Evolutionary conservation across 2,329 filamentous ascomycete species (phyloP).

Genomic region (Pyricularia pennisetigena): DNA sequence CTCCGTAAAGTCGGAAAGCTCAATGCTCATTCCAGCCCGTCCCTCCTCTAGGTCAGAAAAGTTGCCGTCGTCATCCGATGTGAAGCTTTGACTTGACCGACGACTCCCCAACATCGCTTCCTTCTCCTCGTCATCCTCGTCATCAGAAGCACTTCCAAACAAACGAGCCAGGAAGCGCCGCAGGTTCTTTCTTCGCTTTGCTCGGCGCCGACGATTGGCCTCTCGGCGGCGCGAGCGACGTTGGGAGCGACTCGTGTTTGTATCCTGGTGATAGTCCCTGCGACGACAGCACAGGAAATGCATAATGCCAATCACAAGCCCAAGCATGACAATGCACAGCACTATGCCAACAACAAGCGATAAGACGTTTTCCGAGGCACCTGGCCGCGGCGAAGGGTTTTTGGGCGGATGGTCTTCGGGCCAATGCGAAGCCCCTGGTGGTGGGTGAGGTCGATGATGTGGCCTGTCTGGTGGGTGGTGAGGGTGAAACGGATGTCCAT

Average conservation of each 20-base stretch:
- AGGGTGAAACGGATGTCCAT: background rate
- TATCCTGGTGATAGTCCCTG: background rate
- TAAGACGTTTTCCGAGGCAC: background rate
- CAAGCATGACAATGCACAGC: background rate
- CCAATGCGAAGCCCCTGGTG: background rate
- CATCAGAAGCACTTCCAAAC: background rate
- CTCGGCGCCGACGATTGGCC: background rate
- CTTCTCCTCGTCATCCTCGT: background rate
- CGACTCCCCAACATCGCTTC: background rate
- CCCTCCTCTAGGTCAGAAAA: background rate
- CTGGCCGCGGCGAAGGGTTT: background rate
- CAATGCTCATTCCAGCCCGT: background rate
- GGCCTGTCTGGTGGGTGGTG: too few species aligned
- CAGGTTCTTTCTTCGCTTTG: background rate
- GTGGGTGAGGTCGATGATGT: background rate
- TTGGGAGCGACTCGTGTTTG: background rate
- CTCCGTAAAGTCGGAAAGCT: background rate
- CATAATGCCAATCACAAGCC: background rate
- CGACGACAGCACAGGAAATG: background rate
- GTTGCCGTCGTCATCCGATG: background rate
- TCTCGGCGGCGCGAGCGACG: background rate
- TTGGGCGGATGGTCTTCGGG: background rate
- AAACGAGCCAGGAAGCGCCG: background rate
- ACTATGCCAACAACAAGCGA: background rate
- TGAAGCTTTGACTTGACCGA: background rate